Percentiles rank a stretch among this genome's conserved stretches.
phyloP scores from a whole-genome alignment of 257 asterid species.

The Solanum chilense region DNA sequence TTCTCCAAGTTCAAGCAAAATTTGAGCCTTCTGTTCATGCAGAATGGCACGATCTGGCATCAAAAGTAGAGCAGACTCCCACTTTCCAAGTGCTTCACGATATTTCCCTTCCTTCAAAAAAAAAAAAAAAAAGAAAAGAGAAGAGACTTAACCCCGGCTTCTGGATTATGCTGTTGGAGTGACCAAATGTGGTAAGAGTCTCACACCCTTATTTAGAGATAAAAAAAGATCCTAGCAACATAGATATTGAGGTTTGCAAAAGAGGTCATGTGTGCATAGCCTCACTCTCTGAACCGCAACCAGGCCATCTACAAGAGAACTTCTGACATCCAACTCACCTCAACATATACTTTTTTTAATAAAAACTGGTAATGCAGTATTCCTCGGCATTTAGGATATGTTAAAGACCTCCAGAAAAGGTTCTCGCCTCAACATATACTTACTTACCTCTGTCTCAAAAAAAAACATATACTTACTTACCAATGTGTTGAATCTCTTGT shows the following conservation, averaged over 20 bases:
- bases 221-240: background rate
- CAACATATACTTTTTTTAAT: background rate
- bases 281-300: background rate
- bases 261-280: background rate
- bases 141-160: background rate
- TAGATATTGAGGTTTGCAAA: background rate
- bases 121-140: background rate
- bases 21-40: slow-evolving; percentile 90
- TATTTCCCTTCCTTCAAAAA: slow-evolving; percentile 53
- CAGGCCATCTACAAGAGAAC: background rate
- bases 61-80: slow-evolving; percentile 75
- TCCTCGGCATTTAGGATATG: background rate
- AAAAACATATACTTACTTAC: background rate
- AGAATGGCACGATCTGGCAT: slow-evolving; percentile 60
- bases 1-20: slow-evolving; percentile 85
- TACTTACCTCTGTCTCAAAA: background rate
- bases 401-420: background rate
- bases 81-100: slow-evolving; percentile 81
- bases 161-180: background rate
- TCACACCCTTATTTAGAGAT: background rate
- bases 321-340: background rate
- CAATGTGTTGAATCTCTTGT: background rate
- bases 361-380: background rate
- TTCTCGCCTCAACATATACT: background rate
- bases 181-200: background rate